Base-by-base conservation (phyloP, 495 filamentous ascomycete species). In the Aspergillus taichungensis region DNA sequence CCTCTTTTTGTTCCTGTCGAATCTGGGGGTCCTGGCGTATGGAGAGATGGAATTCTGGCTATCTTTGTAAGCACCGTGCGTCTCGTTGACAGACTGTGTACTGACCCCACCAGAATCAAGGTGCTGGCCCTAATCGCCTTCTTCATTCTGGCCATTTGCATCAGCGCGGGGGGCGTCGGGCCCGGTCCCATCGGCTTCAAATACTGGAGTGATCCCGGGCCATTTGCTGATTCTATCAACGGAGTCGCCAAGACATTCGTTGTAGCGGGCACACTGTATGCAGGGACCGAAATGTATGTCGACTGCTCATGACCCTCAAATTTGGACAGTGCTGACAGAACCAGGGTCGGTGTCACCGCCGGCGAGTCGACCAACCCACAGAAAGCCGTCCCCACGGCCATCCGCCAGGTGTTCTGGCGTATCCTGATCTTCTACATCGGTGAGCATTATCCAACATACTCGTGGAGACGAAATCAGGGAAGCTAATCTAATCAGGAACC, bases 371-470 rank as follows among this genome's bases (percentile, higher is more conserved):
- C 53, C 4, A 80, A 85, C 61, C 83, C 83, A 4, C 59, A 69
- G 49, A 78, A 76, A 53, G 59, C 76, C 5, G 70, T 84, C 1
- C 82, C 82, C 6, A 71, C 71, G 13, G 80, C 82, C 13, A 82
- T 80, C 50, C 78, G 77, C 59, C 81, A 84, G 56, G 76, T 84
- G 12, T 84, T 85, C 49, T 85, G 79, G 80, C 80, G 82, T 45
- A 84, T 87, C 50, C 57, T 83, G 30, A 66, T 76, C 37, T 86
- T 88, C 59, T 90, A 87, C 51, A 68, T 90, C 40, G 65, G 85
- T 45, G 73, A 68, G 47, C 69, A 12, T 10, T n/a, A 13, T 1
- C 6, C 4, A 27, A 10, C 28, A 13, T 8, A 29, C 8, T 1
- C 0, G 12, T 3, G 8, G 18, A 27, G 14, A 13, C 34, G 29